Percentiles rank a stretch among this genome's conserved stretches.
These are phyloP conservation scores for Apiospora aurea DNA, from an alignment of 2,329 filamentous ascomycete species.

Conservation along the genomic window DNA sequence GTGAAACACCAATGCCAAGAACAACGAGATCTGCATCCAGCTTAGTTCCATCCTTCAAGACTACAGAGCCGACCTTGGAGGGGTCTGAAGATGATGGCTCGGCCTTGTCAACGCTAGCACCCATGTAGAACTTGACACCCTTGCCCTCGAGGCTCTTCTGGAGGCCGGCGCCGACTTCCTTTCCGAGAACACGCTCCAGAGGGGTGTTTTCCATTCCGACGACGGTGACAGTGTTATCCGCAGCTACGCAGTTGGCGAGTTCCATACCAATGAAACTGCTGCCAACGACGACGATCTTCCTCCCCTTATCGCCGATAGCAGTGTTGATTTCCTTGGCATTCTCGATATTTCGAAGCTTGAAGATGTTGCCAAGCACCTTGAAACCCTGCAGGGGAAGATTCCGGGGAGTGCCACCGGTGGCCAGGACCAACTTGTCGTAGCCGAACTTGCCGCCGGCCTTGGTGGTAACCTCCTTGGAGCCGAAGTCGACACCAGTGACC, in stretches of 20 bases:
- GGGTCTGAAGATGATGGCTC: slow-evolving; percentile 72
- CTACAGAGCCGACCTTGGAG: slow-evolving; percentile 78
- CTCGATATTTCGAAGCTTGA: slow-evolving; percentile 79
- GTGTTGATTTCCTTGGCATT: slow-evolving; percentile 79
- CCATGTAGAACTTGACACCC: slow-evolving; percentile 88
- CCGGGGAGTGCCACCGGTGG: slow-evolving; percentile 82
- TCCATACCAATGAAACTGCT: slow-evolving; percentile 99
- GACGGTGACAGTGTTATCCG: slow-evolving; percentile 84
- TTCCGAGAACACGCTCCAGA: slow-evolving; percentile 85
- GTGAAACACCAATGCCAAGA: slow-evolving; percentile 86
- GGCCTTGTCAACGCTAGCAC: slow-evolving; percentile 82
- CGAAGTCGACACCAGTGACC: slow-evolving; percentile 80
- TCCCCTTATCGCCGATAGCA: slow-evolving; percentile 82
- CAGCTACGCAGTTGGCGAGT: slow-evolving; percentile 81
- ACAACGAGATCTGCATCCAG: slow-evolving; percentile 90
- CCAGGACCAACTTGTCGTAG: slow-evolving; percentile 90
- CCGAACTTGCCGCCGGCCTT: slow-evolving; percentile 72
- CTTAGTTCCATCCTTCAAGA: slow-evolving; percentile 84
- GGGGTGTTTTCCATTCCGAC: slow-evolving; percentile 89
- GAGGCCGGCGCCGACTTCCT: slow-evolving; percentile 80
- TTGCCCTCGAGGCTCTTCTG: slow-evolving; percentile 81
- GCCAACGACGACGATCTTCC: slow-evolving; percentile 92
- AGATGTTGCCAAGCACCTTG: slow-evolving; percentile 86
- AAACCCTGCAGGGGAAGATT: slow-evolving; percentile 83
- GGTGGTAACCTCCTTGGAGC: slow-evolving; percentile 75